A percentile compares a stretch with the other conserved stretches of the same genome.
phyloP scores from a whole-genome alignment of 1,284 basidiomycete species.

The Ustilago shanxiensis region DNA sequence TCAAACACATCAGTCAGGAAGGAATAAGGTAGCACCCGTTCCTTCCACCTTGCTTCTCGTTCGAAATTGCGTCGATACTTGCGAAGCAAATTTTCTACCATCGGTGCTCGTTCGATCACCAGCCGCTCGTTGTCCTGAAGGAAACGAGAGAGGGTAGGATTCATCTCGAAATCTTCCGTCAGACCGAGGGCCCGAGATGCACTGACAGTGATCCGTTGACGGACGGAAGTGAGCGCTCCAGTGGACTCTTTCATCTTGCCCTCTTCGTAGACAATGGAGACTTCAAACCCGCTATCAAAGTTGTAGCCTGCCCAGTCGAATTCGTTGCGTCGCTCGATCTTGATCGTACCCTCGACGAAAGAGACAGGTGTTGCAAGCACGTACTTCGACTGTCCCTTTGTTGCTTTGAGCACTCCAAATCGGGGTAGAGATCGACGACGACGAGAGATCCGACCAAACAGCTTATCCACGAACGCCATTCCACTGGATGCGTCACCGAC shows the following conservation, averaged over 20 bases:
- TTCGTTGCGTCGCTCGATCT: conserved; percentile 76
- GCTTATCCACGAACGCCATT: conserved; percentile 26
- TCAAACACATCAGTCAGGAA: conserved; percentile 76
- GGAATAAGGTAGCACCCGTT: conserved; percentile 76
- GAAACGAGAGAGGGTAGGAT: conserved; percentile 77
- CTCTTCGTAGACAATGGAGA: conserved; percentile 76
- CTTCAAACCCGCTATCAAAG: conserved; percentile 75
- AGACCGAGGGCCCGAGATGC: conserved; percentile 77
- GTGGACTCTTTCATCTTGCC: conserved; percentile 59
- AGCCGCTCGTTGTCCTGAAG: conserved; percentile 76
- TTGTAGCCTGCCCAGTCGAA: conserved; percentile 76
- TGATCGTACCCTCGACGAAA: conserved; percentile 75
- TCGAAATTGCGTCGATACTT: conserved; percentile 75
- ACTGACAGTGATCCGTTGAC: conserved; percentile 72
- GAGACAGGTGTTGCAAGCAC: conserved; percentile 70
- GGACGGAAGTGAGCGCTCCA: conserved; percentile 46
- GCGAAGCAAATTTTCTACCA: conserved; percentile 74
- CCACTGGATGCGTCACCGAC: conserved; percentile 60
- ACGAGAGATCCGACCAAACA: conserved; percentile 31
- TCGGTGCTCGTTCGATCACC: conserved; percentile 73
- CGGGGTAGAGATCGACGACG: conserved; percentile 23
- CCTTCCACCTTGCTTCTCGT: conserved; percentile 75
- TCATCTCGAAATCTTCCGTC: conserved; percentile 78
- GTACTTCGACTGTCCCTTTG: conserved; percentile 73
- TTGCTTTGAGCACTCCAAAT: conserved; percentile 32